Evolutionary conservation across 2,329 filamentous ascomycete genomes (phyloP).

Genomic region (Aspergillus luchuensis): DNA sequence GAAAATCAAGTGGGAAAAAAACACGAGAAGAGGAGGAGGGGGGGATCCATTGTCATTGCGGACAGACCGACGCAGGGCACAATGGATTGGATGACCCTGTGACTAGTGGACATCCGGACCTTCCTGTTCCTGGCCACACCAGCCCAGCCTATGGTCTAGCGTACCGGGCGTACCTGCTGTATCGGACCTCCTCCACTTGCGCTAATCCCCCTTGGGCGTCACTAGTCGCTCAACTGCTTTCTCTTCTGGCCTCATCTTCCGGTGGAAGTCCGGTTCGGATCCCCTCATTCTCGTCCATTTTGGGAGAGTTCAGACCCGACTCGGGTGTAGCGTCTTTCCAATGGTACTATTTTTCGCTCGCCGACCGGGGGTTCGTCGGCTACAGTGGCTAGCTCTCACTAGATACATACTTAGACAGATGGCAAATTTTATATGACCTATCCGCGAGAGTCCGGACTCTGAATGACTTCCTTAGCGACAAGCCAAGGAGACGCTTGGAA

Average conservation of each 20-base stretch:
- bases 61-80: not conserved
- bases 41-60: not conserved
- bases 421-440: not conserved
- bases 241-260: not conserved
- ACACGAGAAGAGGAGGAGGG: not conserved
- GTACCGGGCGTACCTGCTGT: conserved; percentile 5
- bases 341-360: not conserved
- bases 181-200: not conserved
- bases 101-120: not conserved
- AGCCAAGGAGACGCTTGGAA: too few relatives aligned
- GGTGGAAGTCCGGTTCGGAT: conserved; percentile 13
- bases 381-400: not conserved
- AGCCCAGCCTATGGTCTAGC: not conserved
- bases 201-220: not conserved
- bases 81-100: not conserved
- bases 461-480: not conserved
- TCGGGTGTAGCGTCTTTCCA: not conserved
- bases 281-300: not conserved
- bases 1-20: not conserved
- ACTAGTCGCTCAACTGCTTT: not conserved
- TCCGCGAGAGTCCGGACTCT: not conserved
- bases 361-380: not conserved
- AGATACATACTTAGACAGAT: not conserved
- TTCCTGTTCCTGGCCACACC: not conserved
- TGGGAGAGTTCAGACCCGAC: not conserved